phyloP scores from a whole-genome alignment of 305 asterid species.

The Fraxinus nigra region DNA sequence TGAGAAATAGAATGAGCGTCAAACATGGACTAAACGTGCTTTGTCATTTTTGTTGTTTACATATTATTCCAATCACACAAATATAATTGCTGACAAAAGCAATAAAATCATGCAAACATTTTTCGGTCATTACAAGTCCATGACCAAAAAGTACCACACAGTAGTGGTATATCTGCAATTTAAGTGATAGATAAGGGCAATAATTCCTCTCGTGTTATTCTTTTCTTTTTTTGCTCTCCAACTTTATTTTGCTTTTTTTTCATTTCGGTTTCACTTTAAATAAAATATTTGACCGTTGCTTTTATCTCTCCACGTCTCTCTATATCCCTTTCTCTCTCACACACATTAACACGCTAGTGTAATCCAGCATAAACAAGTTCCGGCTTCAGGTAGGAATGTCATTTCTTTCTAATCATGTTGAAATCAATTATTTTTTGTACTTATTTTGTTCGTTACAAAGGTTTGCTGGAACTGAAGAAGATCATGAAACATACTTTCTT shows the following conservation, averaged over 20 bases:
- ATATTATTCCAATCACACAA: neutral
- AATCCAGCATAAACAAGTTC: neutral
- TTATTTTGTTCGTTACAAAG: neutral
- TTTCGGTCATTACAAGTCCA: neutral
- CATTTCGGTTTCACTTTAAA: neutral
- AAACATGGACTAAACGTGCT: too few species aligned
- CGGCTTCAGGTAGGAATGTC: neutral
- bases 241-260: neutral
- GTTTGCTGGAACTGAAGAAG: neutral
- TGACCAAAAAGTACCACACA: neutral
- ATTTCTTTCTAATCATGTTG: neutral
- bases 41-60: too few species aligned
- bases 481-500: neutral
- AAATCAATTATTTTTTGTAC: neutral
- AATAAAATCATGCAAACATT: conserved; percentile 1
- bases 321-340: neutral
- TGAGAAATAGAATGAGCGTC: too few species aligned
- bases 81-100: neutral
- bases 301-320: neutral
- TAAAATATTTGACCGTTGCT: conserved; percentile 7
- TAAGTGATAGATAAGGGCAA: neutral
- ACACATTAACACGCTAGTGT: neutral
- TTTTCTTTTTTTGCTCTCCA: neutral
- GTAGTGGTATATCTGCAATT: neutral
- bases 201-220: neutral